phyloP scores from a whole-genome alignment of 2,329 filamentous ascomycete genomes.

The Penicillium griseofulvum region DNA sequence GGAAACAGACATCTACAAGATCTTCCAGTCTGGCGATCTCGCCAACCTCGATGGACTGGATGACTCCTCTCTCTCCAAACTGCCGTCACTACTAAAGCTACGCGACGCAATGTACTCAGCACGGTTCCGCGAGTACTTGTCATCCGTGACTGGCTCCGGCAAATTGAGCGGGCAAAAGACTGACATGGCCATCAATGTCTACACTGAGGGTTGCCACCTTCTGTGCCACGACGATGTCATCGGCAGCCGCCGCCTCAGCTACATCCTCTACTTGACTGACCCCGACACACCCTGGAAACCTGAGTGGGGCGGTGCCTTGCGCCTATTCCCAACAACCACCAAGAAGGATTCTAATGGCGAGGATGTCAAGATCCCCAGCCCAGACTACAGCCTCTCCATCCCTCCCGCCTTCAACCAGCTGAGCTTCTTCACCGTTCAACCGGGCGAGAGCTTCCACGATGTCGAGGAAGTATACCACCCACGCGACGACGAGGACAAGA shows the following conservation, averaged over 20 bases:
- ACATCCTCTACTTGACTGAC: constrained; percentile 93
- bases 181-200: constrained; percentile 99
- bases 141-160: constrained; percentile 79
- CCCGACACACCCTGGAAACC: constrained; percentile 87
- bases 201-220: constrained; percentile 92
- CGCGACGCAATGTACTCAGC: constrained; percentile 92
- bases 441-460: constrained; percentile 98
- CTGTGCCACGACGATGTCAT: constrained; percentile 99
- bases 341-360: constrained; percentile 67
- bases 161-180: constrained; percentile 90
- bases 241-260: constrained; percentile 91
- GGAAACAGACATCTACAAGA: constrained; percentile 99
- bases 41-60: constrained; percentile 95
- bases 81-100: constrained; percentile 87
- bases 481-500: constrained; percentile 57
- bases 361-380: constrained; percentile 73
- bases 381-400: constrained; percentile 77
- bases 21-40: constrained; percentile 96
- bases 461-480: constrained; percentile 94
- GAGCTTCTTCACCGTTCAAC: constrained; percentile 96
- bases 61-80: constrained; percentile 75
- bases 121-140: constrained; percentile 84
- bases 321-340: constrained; percentile 73
- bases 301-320: constrained; percentile 88
- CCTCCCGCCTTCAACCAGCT: constrained; percentile 97